These are phyloP conservation scores for Panicum hallii DNA, from an alignment of 202 grass and related monocot species.

Conservation along the genomic window DNA sequence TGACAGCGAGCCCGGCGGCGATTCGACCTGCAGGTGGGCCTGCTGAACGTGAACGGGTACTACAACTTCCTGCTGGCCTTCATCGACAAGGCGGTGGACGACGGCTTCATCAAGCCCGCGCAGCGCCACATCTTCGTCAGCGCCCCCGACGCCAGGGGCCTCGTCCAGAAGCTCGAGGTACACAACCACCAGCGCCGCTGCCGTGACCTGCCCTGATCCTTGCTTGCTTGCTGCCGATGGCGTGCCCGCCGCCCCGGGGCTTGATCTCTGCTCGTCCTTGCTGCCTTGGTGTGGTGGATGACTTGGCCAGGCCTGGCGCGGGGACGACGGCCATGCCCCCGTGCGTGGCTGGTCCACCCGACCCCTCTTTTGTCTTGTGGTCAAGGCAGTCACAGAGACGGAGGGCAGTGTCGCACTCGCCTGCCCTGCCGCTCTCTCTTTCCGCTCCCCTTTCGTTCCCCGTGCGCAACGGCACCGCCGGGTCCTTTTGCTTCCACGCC, in stretches of 20 bases:
- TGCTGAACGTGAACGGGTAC: conserved; percentile 97
- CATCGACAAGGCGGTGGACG: conserved; percentile 95
- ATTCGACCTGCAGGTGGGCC: conserved; percentile 57
- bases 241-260: background rate
- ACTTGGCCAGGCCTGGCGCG: background rate
- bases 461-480: conserved; percentile 9
- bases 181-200: background rate
- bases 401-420: background rate
- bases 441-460: background rate
- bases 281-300: too few relatives aligned
- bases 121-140: conserved; percentile 95
- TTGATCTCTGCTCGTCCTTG: background rate
- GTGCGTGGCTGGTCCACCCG: background rate
- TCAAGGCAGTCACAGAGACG: background rate
- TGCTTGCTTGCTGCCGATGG: too few relatives aligned
- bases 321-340: background rate
- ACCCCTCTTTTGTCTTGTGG: background rate
- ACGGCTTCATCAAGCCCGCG: conserved; percentile 84
- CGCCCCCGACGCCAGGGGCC: conserved; percentile 58
- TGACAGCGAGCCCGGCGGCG: too few relatives aligned
- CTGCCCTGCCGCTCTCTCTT: background rate
- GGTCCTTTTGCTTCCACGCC: background rate
- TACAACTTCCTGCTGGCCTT: conserved; percentile 90
- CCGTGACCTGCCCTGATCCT: too few relatives aligned
- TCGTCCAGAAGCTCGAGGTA: conserved; percentile 95